Evolutionary conservation across 805 yeast species (phyloP), one percentile per base, ranked within the genome.

Genomic region (Wickerhamiella dianesei): DNA sequence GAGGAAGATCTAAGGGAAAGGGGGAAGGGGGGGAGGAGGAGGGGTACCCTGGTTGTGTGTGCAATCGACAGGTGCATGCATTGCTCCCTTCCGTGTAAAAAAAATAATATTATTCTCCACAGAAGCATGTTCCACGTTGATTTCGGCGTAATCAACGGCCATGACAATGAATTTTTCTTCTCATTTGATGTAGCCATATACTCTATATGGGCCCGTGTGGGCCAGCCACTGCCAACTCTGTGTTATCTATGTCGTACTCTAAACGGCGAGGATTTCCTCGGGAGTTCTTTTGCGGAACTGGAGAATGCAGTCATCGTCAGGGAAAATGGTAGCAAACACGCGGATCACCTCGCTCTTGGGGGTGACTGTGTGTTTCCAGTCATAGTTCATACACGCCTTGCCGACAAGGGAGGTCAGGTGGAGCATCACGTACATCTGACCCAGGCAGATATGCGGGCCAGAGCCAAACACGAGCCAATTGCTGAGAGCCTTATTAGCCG

Each of bases 311-410:
- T 92, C 96, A 67, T 92, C 98, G 64, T 85, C 79, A 21, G 98
- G 98, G 82, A 92, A 92, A 62, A 92, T 87, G 17, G 98, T 92
- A 21, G 98, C 98, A 64, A 92, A 92, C 37, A 92, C 97, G 62
- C 86, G 84, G 60, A 92, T 87, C 60, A 86, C 80, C 69, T 92
- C 98, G 56, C 89, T 79, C 56, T 80, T 70, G 39, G 80, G 82
- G 20, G 98, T 92, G 42, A 81, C 77, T 54, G 78, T 74, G 64
- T 92, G 98, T 49, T 74, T 67, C 69, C 92, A 77, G 64, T 92
- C 88, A 46, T 87, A 74, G 56, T 74, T 68, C 76, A 92, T 65
- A 20, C 85, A 76, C 47, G 87, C 87, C 67, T 92, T 92, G 62
- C 98, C 98, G 60, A 92, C 75, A 72, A 89, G 72, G 32, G 83